Evolutionary conservation across 352 stramenopile species (phyloP), one percentile per base, ranked within the genome.

Genomic region (Globisporangium nodosum): DNA sequence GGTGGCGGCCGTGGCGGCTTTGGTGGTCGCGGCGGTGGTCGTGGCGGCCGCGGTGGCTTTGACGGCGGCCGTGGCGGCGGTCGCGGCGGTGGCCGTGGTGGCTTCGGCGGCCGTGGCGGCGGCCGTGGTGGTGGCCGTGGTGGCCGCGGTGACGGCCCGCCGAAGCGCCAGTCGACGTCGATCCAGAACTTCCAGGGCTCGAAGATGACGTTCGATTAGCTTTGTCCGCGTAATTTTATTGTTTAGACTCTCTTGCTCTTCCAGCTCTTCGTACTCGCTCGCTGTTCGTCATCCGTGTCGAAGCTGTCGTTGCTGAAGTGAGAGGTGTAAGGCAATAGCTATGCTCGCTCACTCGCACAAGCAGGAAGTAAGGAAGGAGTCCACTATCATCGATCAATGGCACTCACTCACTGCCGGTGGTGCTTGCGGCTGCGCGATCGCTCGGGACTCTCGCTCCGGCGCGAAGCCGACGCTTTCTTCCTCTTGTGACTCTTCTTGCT

Each of bases 151-250:
- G 80, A 86, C 52, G 85, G 90, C 46, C 72, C 87, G 12, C 78
- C 78, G 21, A 90, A 88, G 65, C 87, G 88, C 52, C 96, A 97
- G 70, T 70, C 79, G 65, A 84, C 88, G 43, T 81, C 78, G 49
- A 98, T 98, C 74, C 83, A 96, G 57, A 92, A 83, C 69, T 98
- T 98, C 76, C 64, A 92, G 63, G 97, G 97, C 56, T 97, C 80
- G 46, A 99, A 99, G 82, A 94, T 95, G 64, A 98, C 95, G 43
- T 99, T 99, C 69, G 94, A 99, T 82, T 97, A 97, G 45, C 21
- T 60, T 60, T 60, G 54, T 33, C 42, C 27, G 42, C 51, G 58
- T 48, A 54, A 57, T 58, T 30, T 50, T 62, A 62, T 56, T 52
- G 46, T 47, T 56, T 65, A 65, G 59, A 65, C 59, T 48, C 56